A percentile compares a stretch with the other conserved stretches of the same genome.
Conservation (phyloP, 257 asterid genomes). For the Rubia yunnanensis region DNA sequence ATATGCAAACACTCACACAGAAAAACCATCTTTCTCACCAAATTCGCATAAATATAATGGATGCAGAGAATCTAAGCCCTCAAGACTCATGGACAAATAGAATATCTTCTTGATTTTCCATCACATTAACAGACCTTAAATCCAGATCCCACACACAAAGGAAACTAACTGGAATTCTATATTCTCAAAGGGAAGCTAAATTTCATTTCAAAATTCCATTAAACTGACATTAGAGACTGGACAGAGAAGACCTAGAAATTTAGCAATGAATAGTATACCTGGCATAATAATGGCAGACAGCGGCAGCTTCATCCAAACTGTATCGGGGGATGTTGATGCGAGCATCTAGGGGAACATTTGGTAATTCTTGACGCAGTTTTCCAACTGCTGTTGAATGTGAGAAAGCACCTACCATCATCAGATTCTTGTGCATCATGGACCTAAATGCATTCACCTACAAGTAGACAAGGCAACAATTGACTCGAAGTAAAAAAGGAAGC, state of each 20-base stretch:
- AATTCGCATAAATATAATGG: neutral
- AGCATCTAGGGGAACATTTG: slow-evolving; percentile 77
- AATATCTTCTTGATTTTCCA: neutral
- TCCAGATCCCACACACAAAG: neutral
- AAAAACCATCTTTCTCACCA: neutral
- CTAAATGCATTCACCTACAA: slow-evolving; percentile 82
- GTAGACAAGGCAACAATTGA: neutral
- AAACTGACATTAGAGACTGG: neutral
- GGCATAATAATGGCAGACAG: slow-evolving; percentile 82
- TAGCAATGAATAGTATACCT: slow-evolving; percentile 44
- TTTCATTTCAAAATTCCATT: neutral
- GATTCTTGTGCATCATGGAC: slow-evolving; percentile 70
- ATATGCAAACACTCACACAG: neutral
- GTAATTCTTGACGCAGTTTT: slow-evolving; percentile 76
- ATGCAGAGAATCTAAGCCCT: neutral
- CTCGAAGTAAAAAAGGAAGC: neutral
- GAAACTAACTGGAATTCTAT: neutral
- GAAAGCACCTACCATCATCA: slow-evolving; percentile 93
- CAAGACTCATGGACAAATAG: neutral
- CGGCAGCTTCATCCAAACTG: slow-evolving; percentile 74
- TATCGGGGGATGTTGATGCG: slow-evolving; percentile 71
- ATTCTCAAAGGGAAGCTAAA: neutral
- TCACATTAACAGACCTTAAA: neutral
- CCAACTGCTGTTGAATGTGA: slow-evolving; percentile 97
- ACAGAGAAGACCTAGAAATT: slow-evolving; percentile 8